Conservation (phyloP, 495 filamentous ascomycete genomes). For the Aspergillus hancockii region DNA sequence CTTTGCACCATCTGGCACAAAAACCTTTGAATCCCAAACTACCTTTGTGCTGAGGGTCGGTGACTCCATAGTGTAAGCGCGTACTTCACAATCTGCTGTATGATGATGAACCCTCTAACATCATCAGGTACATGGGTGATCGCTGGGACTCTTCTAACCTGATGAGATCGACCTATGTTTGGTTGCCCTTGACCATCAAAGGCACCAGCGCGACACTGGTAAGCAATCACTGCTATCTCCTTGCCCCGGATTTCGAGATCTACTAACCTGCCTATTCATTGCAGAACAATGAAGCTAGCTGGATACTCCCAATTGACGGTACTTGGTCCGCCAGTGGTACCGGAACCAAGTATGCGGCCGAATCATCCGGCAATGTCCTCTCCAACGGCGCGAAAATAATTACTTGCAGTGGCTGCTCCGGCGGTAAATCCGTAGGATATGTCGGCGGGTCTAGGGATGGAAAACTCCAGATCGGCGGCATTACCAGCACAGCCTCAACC, state of each 20-base stretch:
- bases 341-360: not conserved
- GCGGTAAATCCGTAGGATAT: constrained; percentile 12
- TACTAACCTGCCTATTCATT: not conserved
- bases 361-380: constrained; percentile 2
- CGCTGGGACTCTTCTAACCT: constrained; percentile 62
- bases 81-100: not conserved
- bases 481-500: not conserved
- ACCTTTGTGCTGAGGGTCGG: constrained; percentile 12
- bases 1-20: constrained; percentile 55
- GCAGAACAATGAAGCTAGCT: constrained; percentile 1
- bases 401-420: constrained; percentile 12
- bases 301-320: constrained; percentile 8
- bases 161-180: constrained; percentile 62
- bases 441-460: constrained; percentile 16
- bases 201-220: constrained; percentile 47
- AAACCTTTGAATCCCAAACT: constrained; percentile 40
- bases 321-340: not conserved
- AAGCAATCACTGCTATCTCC: not conserved
- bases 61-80: constrained; percentile 10
- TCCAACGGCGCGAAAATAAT: constrained; percentile 2
- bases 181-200: constrained; percentile 61
- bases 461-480: not conserved
- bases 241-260: not conserved
- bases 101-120: not conserved
- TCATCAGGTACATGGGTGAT: constrained; percentile 64